These are phyloP conservation scores for Vitis hybrid DNA, from an alignment of 177 flowering plant species.

Conservation along the genomic window DNA sequence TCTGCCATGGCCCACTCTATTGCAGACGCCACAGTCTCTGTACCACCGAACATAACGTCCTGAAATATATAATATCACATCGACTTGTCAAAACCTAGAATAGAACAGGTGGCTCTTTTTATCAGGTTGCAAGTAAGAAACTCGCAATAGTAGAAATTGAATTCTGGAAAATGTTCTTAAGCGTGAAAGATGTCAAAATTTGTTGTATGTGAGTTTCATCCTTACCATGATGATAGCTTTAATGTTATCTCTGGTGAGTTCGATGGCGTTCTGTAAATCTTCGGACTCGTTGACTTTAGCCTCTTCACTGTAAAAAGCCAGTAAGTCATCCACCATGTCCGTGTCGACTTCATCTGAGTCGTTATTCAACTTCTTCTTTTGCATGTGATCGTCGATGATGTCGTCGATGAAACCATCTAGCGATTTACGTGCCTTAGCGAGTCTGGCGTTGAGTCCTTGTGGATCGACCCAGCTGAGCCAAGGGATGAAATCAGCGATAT, in stretches of 20 bases:
- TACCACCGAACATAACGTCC: constrained; percentile 53
- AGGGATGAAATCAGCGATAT: constrained; percentile 62
- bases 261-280: constrained; percentile 32
- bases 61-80: neutral
- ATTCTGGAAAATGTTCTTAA: too few relatives aligned
- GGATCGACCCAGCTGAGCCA: constrained; percentile 45
- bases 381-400: constrained; percentile 63
- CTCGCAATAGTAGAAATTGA: too few relatives aligned
- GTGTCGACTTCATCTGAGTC: constrained; percentile 9
- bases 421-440: constrained; percentile 39
- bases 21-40: constrained; percentile 49
- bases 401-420: constrained; percentile 60
- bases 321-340: constrained; percentile 60
- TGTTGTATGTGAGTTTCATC: neutral
- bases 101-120: too few relatives aligned
- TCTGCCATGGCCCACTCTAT: constrained; percentile 52
- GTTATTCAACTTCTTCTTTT: constrained; percentile 19
- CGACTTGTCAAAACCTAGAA: neutral
- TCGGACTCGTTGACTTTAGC: constrained; percentile 20
- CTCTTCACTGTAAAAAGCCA: constrained; percentile 44
- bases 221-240: constrained; percentile 61
- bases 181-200: neutral
- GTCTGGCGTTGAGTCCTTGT: constrained; percentile 40
- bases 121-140: too few relatives aligned
- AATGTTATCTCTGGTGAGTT: constrained; percentile 47